Percentiles rank a stretch among this genome's conserved stretches.
Conservation (phyloP, 1,139 yeast species). For the Taiozyma sp. region DNA sequence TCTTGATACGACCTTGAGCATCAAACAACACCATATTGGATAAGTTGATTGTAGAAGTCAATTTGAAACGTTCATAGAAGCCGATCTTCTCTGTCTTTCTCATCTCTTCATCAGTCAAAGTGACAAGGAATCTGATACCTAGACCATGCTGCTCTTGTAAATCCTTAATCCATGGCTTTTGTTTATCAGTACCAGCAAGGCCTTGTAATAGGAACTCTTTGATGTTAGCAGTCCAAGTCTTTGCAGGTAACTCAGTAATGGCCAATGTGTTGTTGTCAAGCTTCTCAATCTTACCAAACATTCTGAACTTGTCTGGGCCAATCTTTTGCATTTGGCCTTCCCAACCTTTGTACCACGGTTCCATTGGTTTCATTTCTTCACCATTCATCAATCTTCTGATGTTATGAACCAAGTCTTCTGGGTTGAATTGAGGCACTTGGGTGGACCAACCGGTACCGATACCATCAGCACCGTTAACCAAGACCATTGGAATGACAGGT, state of each 20-base stretch:
- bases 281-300: slow-evolving; percentile 79
- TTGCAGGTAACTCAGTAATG: slow-evolving; percentile 89
- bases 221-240: slow-evolving; percentile 88
- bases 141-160: slow-evolving; percentile 92
- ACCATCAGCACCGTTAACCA: slow-evolving; percentile 97
- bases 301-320: slow-evolving; percentile 63
- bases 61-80: slow-evolving; percentile 76
- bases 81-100: slow-evolving; percentile 70
- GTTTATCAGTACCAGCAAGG: slow-evolving; percentile 66
- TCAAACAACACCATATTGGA: slow-evolving; percentile 96
- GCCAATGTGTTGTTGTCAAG: slow-evolving; percentile 77
- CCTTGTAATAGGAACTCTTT: slow-evolving; percentile 81
- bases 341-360: slow-evolving; percentile 98
- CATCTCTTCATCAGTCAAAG: slow-evolving; percentile 78
- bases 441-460: slow-evolving; percentile 99
- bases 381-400: slow-evolving; percentile 69
- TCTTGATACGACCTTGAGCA: slow-evolving; percentile 84
- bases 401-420: slow-evolving; percentile 74
- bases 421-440: slow-evolving; percentile 86
- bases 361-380: slow-evolving; percentile 67
- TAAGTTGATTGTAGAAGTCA: slow-evolving; percentile 62
- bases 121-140: slow-evolving; percentile 75
- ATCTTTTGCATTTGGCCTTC: slow-evolving; percentile 70
- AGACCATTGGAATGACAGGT: slow-evolving; percentile 87
- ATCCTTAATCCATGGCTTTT: slow-evolving; percentile 85